These are phyloP conservation scores for Trifolium repens DNA, from an alignment of 306 rosid genomes.

Conservation along the genomic window DNA sequence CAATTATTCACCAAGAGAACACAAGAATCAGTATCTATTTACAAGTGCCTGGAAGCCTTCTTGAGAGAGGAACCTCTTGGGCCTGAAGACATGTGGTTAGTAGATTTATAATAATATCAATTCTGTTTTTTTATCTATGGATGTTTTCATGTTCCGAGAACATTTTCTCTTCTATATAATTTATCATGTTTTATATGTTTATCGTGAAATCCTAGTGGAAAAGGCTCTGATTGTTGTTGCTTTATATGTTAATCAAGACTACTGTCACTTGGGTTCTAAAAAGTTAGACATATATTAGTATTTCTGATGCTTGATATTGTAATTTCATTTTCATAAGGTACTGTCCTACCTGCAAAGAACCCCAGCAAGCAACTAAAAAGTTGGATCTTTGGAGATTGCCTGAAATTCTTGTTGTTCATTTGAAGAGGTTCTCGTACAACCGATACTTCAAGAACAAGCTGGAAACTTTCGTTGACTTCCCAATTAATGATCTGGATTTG, in stretches of 20 bases:
- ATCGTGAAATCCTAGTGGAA: constrained; percentile 13
- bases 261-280: constrained; percentile 15
- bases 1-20: constrained; percentile 40
- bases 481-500: constrained; percentile 69
- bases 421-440: constrained; percentile 79
- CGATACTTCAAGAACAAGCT: constrained; percentile 65
- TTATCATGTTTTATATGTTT: constrained; percentile 33
- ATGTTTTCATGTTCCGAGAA: constrained; percentile 18
- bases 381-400: constrained; percentile 96
- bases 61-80: constrained; percentile 89
- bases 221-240: constrained; percentile 6
- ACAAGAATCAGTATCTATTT: constrained; percentile 72
- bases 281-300: constrained; percentile 8
- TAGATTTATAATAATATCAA: constrained; percentile 19
- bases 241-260: constrained; percentile 30
- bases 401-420: constrained; percentile 78
- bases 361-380: constrained; percentile 83
- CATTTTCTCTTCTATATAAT: constrained; percentile 18
- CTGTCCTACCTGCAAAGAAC: constrained; percentile 80
- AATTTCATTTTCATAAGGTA: constrained; percentile 55
- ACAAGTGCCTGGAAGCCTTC: constrained; percentile 85
- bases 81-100: constrained; percentile 94
- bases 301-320: constrained; percentile 36
- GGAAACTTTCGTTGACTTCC: constrained; percentile 81
- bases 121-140: constrained; percentile 31